A percentile compares a stretch with the other conserved stretches of the same genome.
phyloP scores from a whole-genome alignment of 1,284 basidiomycete genomes.

The Puccinia coronata region DNA sequence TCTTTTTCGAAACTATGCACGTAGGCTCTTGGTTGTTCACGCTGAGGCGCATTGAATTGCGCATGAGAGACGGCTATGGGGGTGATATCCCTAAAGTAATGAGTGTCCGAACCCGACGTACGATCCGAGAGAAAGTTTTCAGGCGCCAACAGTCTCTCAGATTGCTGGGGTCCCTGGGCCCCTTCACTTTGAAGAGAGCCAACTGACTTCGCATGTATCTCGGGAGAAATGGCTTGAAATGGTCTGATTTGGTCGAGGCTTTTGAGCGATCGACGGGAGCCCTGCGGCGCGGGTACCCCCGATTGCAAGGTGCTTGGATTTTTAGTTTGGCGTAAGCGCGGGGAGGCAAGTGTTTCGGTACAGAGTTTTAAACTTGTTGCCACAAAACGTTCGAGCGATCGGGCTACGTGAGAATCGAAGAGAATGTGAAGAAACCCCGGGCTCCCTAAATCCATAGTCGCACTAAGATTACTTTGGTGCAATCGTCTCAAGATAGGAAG shows the following conservation, averaged over 20 bases:
- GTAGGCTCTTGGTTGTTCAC: slow-evolving; percentile 7
- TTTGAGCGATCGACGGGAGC: neutral
- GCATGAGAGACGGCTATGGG: neutral
- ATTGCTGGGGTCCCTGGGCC: neutral
- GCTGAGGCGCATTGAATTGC: neutral
- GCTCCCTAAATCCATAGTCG: slow-evolving; percentile 40
- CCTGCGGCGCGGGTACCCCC: neutral
- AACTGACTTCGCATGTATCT: neutral
- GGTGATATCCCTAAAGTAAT: slow-evolving; percentile 12
- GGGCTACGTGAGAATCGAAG: slow-evolving; percentile 8
- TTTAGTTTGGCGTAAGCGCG: neutral
- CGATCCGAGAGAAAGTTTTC: neutral
- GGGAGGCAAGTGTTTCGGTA: neutral
- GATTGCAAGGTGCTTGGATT: neutral
- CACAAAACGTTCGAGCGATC: slow-evolving; percentile 34
- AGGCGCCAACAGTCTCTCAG: neutral
- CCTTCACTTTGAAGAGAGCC: neutral
- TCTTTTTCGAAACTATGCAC: slow-evolving; percentile 24
- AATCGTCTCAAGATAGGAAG: slow-evolving; percentile 41
- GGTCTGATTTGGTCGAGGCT: neutral
- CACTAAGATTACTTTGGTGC: slow-evolving; percentile 46
- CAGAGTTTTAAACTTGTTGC: slow-evolving; percentile 30
- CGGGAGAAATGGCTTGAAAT: neutral
- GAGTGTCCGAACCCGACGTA: neutral
- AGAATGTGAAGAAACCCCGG: slow-evolving; percentile 43